Percentiles rank a stretch among this genome's conserved stretches.
These are phyloP conservation scores for Collybia sp. DNA, from an alignment of 768 basidiomycete genomes.

Conservation along the genomic window DNA sequence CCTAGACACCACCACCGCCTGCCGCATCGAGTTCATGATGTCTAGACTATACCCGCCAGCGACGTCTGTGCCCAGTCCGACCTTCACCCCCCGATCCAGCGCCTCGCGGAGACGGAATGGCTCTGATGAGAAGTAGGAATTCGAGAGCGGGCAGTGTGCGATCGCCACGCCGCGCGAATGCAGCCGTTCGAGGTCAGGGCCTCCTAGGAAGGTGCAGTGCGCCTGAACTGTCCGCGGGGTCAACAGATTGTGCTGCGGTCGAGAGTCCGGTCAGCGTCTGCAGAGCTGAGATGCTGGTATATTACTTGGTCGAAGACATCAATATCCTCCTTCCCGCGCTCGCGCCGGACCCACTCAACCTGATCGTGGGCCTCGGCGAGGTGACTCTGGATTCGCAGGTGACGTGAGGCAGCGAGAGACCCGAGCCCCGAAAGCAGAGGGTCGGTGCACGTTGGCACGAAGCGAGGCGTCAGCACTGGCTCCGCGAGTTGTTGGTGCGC, in stretches of 20 bases:
- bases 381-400: conserved; percentile 73
- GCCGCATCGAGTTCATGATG: conserved; percentile 77
- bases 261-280: neutral
- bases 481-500: conserved; percentile 52
- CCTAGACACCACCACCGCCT: conserved; percentile 67
- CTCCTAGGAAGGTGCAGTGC: conserved; percentile 80
- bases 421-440: conserved; percentile 63
- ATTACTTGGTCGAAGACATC: conserved; percentile 69
- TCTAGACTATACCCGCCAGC: conserved; percentile 83
- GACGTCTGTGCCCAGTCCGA: conserved; percentile 83
- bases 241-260: conserved; percentile 50
- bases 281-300: neutral
- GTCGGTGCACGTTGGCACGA: conserved; percentile 84
- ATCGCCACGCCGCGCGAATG: conserved; percentile 50
- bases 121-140: conserved; percentile 77
- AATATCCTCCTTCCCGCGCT: conserved; percentile 63
- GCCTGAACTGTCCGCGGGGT: conserved; percentile 72
- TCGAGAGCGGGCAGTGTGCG: conserved; percentile 88
- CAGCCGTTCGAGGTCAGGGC: conserved; percentile 46
- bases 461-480: conserved; percentile 86
- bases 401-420: conserved; percentile 37
- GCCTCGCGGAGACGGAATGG: conserved; percentile 73
- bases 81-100: conserved; percentile 51
- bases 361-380: conserved; percentile 77
- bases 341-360: conserved; percentile 63